Evolutionary conservation across 1,139 yeast genomes (phyloP).

Genomic region (Kazachstania sp.): DNA sequence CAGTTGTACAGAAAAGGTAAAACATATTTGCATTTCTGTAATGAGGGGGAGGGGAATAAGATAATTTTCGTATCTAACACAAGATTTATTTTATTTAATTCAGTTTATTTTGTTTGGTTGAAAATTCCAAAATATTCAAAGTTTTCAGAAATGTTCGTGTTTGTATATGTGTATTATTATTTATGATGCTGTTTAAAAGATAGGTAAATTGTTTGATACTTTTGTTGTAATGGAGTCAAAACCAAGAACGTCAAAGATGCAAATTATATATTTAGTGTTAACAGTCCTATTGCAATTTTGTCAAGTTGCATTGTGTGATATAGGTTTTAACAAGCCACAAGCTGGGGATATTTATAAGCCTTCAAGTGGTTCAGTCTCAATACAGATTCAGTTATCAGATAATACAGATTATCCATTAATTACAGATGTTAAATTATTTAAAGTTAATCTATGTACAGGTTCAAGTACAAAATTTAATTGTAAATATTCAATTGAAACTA

Average conservation of each 20-base stretch:
- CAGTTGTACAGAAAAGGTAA: too few species aligned
- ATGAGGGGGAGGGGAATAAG: too few species aligned
- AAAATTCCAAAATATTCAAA: too few species aligned
- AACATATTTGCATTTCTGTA: too few species aligned
- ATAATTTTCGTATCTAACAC: too few species aligned
- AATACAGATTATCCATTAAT: constrained; percentile 42
- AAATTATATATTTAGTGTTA: neutral
- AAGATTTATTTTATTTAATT: too few species aligned
- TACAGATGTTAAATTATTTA: constrained; percentile 37
- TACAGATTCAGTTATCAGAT: constrained; percentile 58
- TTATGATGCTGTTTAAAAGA: too few species aligned
- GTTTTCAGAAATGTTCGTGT: too few species aligned
- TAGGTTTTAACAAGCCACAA: constrained; percentile 45
- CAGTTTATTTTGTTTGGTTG: too few species aligned
- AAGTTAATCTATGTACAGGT: constrained; percentile 64
- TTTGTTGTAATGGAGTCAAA: too few species aligned
- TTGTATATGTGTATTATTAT: too few species aligned
- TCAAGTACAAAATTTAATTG: constrained; percentile 42
- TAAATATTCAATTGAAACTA: constrained; percentile 31
- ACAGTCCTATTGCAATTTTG: constrained; percentile 1
- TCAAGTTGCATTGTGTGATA: constrained; percentile 35
- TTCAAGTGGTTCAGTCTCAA: constrained; percentile 39
- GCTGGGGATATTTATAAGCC: constrained; percentile 44
- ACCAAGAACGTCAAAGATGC: neutral
- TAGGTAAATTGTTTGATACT: too few species aligned